A percentile compares a stretch with the other conserved stretches of the same genome.
phyloP scores from a whole-genome alignment of 305 asterid species.

The Caryopteris hybrid region DNA sequence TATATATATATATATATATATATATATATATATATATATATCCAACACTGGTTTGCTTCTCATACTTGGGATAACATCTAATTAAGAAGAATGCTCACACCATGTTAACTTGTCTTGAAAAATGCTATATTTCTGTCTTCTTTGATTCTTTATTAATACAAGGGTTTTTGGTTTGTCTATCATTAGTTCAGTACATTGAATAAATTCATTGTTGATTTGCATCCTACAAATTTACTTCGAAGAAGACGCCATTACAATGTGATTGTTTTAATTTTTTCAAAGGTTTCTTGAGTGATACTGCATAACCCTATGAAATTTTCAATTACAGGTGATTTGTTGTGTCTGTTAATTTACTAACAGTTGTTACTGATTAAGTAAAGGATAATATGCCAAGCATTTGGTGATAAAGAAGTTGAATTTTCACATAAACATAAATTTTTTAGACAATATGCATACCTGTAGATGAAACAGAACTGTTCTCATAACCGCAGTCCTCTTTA shows the following conservation, averaged over 20 bases:
- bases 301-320: neutral
- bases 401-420: neutral
- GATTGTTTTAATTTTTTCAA: neutral
- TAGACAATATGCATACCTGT: constrained; percentile 44
- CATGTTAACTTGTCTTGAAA: neutral
- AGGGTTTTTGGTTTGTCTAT: neutral
- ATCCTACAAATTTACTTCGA: neutral
- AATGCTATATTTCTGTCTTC: neutral
- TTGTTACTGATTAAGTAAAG: neutral
- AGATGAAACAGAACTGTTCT: constrained; percentile 56
- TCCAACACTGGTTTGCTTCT: no score
- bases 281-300: neutral
- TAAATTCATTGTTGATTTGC: neutral
- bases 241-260: neutral
- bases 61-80: neutral
- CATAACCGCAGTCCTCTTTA: constrained; percentile 76
- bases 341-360: neutral
- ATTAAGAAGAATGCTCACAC: neutral
- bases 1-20: no score
- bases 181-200: neutral
- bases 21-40: no score
- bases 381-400: neutral
- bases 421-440: neutral
- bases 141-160: neutral
- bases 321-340: neutral